Conservation (phyloP, 75 land plant genomes). For the Pinus tabuliformis region DNA sequence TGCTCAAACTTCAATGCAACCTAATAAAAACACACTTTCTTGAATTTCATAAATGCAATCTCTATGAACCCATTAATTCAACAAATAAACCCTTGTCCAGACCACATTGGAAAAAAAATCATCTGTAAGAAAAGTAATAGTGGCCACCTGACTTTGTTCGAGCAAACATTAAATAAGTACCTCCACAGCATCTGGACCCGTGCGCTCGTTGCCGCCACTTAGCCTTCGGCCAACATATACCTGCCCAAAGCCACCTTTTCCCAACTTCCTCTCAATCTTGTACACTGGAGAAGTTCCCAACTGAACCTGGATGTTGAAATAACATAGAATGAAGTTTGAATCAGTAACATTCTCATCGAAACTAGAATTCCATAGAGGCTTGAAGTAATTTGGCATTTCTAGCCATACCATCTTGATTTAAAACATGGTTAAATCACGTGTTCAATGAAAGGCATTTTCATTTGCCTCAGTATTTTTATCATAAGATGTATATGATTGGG, state of each 20-base stretch:
- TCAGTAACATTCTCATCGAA: not conserved
- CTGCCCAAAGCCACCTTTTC: conserved; percentile 99
- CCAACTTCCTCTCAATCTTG: conserved; percentile 84
- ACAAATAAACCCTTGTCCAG: not conserved
- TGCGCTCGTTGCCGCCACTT: conserved; percentile 74
- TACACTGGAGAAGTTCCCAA: conserved; percentile 88
- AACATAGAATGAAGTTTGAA: not conserved
- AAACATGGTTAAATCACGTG: not conserved
- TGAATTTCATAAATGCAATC: not conserved
- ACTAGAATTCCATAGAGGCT: not conserved
- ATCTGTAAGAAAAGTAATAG: not conserved
- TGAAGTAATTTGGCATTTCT: not conserved
- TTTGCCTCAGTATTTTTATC: not conserved
- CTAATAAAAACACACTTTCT: conserved; percentile 21
- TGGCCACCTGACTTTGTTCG: not conserved
- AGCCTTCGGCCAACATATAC: conserved; percentile 85
- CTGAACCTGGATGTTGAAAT: conserved; percentile 61
- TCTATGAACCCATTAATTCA: not conserved
- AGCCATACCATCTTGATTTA: not conserved
- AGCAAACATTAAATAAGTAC: conserved; percentile 22
- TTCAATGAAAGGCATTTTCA: not conserved
- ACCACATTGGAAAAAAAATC: not conserved
- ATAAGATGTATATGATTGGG: not conserved
- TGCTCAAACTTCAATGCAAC: conserved; percentile 97
- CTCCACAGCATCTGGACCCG: conserved; percentile 93